Base-by-base conservation (phyloP, 2,329 filamentous ascomycete species). In the Septoria petroselini region DNA sequence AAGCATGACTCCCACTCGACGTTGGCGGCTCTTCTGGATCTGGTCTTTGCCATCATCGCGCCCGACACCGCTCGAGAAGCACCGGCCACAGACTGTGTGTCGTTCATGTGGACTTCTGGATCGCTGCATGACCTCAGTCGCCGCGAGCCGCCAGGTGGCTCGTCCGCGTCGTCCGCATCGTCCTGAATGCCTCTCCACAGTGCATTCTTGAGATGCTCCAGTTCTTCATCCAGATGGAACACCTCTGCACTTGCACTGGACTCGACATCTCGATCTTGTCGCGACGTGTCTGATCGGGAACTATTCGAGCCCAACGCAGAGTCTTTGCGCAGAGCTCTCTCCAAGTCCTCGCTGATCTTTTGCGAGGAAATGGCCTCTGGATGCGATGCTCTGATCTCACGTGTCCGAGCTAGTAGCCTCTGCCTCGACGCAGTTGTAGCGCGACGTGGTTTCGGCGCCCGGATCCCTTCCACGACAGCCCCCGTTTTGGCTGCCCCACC, bases 191-290 rank as follows among this genome's bases (percentile, higher is more conserved):
- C 27, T 7, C 18, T 17, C 34, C 34, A 30, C 4, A 47, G 18
- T 12, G 43, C 43, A 19, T 39, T 34, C 29, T 39, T 34, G 4
- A 47, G 23, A 19, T 34, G 15, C 17, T 33, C 19, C 18, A 40
- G 33, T 14, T 47, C 43, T 27, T 47, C 43, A n/a, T 47, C 43
- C 7, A 47, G 43, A 7, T 40, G 43, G 6, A 47, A 47, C 9
- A 47, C 29, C 15, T n/a, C n/a, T n/a, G n/a, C n/a, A n/a, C n/a
- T n/a, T n/a, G n/a, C n/a, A n/a, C n/a, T n/a, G n/a, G n/a, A n/a
- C n/a, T n/a, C n/a, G n/a, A n/a, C n/a, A n/a, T n/a, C n/a, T 27
- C 27, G 9, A 23, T n/a, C 25, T 39, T 34, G 7, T 12, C 9
- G 19, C 25, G 14, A 18, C 8, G 14, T 9, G 15, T 23, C 12